phyloP scores from a whole-genome alignment of 2,329 filamentous ascomycete species.

The Metarhizium guizhouense region DNA sequence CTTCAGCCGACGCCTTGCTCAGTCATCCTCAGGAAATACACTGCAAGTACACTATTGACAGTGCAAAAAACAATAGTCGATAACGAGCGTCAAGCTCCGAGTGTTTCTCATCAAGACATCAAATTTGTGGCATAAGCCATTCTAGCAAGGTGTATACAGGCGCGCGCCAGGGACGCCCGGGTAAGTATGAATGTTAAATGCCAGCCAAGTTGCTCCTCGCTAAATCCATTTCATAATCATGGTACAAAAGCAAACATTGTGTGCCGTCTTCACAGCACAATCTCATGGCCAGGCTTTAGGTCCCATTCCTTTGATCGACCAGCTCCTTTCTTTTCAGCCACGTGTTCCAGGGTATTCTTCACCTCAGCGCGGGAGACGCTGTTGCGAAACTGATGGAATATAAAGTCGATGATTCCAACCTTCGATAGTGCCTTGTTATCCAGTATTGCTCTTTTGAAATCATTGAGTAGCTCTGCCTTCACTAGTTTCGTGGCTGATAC shows the following conservation, averaged over 20 bases:
- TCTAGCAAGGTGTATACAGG: not conserved
- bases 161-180: not conserved
- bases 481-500: constrained; percentile 21
- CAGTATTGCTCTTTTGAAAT: constrained; percentile 32
- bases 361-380: constrained; percentile 29
- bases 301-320: constrained; percentile 30
- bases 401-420: constrained; percentile 30
- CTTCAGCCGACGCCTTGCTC: too few species aligned
- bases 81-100: too few species aligned
- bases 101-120: not conserved
- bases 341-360: constrained; percentile 31
- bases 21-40: too few species aligned
- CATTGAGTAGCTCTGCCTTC: constrained; percentile 29
- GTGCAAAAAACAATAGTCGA: too few species aligned
- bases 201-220: constrained; percentile 6
- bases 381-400: constrained; percentile 29
- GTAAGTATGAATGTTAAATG: not conserved
- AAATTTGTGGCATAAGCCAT: not conserved
- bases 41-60: too few species aligned
- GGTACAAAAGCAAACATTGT: not conserved
- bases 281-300: constrained; percentile 29
- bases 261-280: constrained; percentile 15
- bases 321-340: constrained; percentile 30
- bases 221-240: constrained; percentile 1
- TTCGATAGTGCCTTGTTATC: constrained; percentile 31